These are phyloP conservation scores for Chondrostereum purpureum DNA, from an alignment of 1,284 basidiomycete species.

Conservation along the genomic window DNA sequence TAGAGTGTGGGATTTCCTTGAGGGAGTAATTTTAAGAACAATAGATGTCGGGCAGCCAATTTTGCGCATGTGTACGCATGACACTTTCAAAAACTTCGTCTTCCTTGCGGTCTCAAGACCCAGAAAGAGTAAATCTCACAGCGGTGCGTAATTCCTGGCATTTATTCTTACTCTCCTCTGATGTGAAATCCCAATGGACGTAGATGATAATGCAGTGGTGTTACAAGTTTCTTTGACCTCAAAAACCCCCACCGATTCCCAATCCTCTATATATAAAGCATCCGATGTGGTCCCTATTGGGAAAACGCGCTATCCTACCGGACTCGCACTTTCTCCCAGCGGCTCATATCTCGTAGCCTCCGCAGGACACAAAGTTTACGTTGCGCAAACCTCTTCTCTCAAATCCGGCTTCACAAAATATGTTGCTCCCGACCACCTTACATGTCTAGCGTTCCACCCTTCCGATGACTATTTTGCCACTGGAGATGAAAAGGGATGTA, in stretches of 20 bases:
- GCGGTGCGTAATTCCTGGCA: constrained; percentile 31
- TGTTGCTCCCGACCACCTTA: constrained; percentile 74
- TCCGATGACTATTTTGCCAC: constrained; percentile 92
- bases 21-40: constrained; percentile 74
- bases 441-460: constrained; percentile 86
- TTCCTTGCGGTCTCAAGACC: constrained; percentile 61
- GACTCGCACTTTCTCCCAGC: constrained; percentile 68
- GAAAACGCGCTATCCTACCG: constrained; percentile 60
- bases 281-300: constrained; percentile 53
- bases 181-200: no score
- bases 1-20: constrained; percentile 92
- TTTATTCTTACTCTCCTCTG: no score
- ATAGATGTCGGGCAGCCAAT: constrained; percentile 70
- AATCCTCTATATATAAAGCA: constrained; percentile 39
- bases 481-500: constrained; percentile 81
- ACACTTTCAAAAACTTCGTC: constrained; percentile 57
- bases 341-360: constrained; percentile 81
- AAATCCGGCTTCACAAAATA: constrained; percentile 79
- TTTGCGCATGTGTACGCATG: constrained; percentile 64
- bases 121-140: constrained; percentile 37
- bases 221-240: constrained; percentile 53
- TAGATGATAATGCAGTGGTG: constrained; percentile 49
- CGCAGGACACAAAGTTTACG: constrained; percentile 78
- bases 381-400: constrained; percentile 52
- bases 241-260: constrained; percentile 27